Evolutionary conservation across 805 yeast species (phyloP), one percentile per base, ranked within the genome.

Genomic region (Nakazawaea populi): DNA sequence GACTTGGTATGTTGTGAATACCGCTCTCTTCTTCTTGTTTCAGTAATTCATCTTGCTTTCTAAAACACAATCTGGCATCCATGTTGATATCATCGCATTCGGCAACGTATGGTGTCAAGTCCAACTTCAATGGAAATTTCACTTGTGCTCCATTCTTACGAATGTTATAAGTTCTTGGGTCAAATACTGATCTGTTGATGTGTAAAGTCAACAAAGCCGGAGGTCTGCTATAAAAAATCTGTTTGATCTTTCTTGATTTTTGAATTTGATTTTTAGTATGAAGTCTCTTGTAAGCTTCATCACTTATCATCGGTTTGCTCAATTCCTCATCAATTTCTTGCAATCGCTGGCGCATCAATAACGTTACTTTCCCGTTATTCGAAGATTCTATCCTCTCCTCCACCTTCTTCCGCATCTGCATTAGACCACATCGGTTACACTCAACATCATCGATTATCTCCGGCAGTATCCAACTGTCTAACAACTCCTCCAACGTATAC

Each of bases 401-500:
- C 35, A 85, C 66, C 55, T 75, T 81, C n/a, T 72, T 75, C 47
- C 67, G 69, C 10, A 87, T 83, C 52, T 82, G 83, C 31, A 66
- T 65, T 56, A 92, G 72, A 3, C 95, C 92, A 72, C 98, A 92
- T 60, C 98, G 76, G 61, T 91, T 89, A 71, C 99, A 92, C 66
- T 90, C 92, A 37, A 92, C 99, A 44, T 90, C 96, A 57, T 89
- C 91, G 52, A 92, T 90, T 27, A 87, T 80, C 63, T 92, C 99
- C 39, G 91, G 88, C 51, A 79, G 75, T 5, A 75, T 79, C 89
- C 90, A 88, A 42, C 82, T 80, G 44, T 75, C 70, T 54, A 88
- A 65, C 48, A 87, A 71, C 14, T 76, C 80, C 5, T 76, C 65
- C 50, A 87, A 67, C 43, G 70, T 68, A 46, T 65, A 67, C n/a